These are phyloP conservation scores for Raffaelea arxii DNA, from an alignment of 2,329 filamentous ascomycete species.

Conservation along the genomic window DNA sequence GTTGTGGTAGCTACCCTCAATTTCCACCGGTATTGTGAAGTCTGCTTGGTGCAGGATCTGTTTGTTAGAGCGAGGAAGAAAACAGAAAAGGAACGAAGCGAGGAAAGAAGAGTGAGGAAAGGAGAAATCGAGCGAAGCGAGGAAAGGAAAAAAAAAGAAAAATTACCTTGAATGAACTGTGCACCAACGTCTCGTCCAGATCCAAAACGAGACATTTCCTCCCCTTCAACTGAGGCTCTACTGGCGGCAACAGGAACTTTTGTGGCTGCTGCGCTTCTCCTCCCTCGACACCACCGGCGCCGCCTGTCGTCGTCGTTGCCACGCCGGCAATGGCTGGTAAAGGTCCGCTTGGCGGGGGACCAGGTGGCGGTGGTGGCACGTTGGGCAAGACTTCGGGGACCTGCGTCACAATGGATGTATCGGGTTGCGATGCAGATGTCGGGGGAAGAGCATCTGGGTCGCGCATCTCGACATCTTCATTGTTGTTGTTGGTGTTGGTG, in stretches of 20 bases:
- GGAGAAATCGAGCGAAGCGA: neutral
- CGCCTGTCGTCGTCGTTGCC: neutral
- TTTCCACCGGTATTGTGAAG: conserved; percentile 97
- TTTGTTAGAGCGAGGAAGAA: neutral
- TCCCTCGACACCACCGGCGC: neutral
- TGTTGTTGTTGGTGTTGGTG: conserved; percentile 24
- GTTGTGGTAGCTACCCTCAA: conserved; percentile 97
- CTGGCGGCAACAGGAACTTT: conserved; percentile 71
- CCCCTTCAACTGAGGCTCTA: conserved; percentile 68
- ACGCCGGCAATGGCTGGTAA: conserved; percentile 4
- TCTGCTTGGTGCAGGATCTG: conserved; percentile 96
- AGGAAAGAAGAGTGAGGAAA: neutral
- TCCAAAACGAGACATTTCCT: conserved; percentile 93
- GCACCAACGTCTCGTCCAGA: conserved; percentile 91
- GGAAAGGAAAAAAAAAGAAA: no score
- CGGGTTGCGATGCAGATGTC: no score
- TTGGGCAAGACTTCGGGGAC: conserved; percentile 27
- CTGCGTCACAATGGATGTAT: no score
- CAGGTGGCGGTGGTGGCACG: conserved; percentile 38
- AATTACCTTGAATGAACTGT: conserved; percentile 94
- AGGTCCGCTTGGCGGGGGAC: conserved; percentile 33
- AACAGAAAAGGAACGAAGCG: conserved; percentile 3
- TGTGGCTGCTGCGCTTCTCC: conserved; percentile 26
- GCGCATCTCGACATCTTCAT: conserved; percentile 58
- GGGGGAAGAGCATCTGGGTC: conserved; percentile 47